Base-by-base conservation (phyloP, 2,329 filamentous ascomycete species). In the Aspergillus fijiensis region DNA sequence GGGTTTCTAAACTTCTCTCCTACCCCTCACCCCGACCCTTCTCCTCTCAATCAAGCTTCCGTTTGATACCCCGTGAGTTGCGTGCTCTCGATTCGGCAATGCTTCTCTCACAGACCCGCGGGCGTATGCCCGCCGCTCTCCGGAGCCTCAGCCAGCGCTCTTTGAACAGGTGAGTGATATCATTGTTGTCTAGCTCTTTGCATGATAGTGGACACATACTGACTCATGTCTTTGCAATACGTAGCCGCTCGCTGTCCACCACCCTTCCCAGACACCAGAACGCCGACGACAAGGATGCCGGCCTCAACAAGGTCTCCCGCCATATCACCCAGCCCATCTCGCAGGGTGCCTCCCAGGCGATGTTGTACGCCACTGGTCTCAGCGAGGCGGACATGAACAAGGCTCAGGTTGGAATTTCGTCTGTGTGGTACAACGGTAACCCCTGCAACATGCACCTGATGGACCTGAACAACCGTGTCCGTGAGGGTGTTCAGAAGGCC, bases 391-490 rank as follows among this genome's bases (percentile, higher is more conserved):
- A 96, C 77, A 91, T 98, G 88, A 89, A 89, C 81, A 99, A 98
- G 82, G 90, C 95, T 27, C 96, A 99, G 82, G 89, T 99, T 69
- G 95, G 95, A 67, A 98, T 99, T 75, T 96, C 94, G 48, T 97
- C 93, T 5, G 93, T 98, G 62, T 99, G 95, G 95, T 97, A 94
- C 80, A 89, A 92, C 69, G 95, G 95, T 60, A 99, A 99, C 80
- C 95, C 95, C 27, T 99, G 95, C 84, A 99, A 99, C 81, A 99
- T 97, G 94, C 95, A 99, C 79, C 82, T 99, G 63, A 84, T 99
- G 78, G 91, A 96, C 72, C 86, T 99, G 62, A 96, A 91, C 74
- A 84, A 89, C 76, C 81, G 89, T 65, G 89, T 96, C 66, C 88
- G 86, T 68, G 85, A 89, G 72, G 86, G 88, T 63, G 89, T 91